Base-by-base conservation (phyloP, 805 yeast genomes). In the Suhomyces canberraensis region DNA sequence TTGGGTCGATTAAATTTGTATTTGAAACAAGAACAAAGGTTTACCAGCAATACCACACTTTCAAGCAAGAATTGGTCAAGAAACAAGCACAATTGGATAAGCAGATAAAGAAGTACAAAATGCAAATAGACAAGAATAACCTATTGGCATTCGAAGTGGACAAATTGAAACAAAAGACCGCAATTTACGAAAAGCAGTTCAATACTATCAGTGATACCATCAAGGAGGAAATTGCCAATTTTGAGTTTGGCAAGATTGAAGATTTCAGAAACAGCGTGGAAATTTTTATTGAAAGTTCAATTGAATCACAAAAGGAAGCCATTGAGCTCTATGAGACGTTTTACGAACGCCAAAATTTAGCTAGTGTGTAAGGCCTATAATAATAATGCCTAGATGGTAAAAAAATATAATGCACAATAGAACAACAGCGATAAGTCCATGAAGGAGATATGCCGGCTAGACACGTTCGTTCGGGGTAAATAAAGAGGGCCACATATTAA, bases 191-290 rank as follows among this genome's bases (percentile, higher is more conserved):
- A 42, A 68, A 68, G 16, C 76, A 73, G 39, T 88, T 82, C 58
- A 78, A 75, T n/a, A 69, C 67, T 14, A 75, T 88, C 25, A 79
- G 84, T 35, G 73, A 69, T 13, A 76, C 74, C 3, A 85, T 91
- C 36, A 83, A 78, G 53, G 56, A 59, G 27, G 96, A 93, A 50
- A 61, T 91, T 18, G 72, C 66, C 13, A 66, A 60, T 24, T 87
- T 90, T 54, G 95, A 88, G 54, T 65, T 69, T 29, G 91, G 84
- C 39, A 84, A 81, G 50, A 74, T 87, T 24, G 79, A 76, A 25
- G 98, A 90, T 50, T 88, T 91, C 61, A 76, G 96, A 54, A 85
- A 85, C 51, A 77, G 89, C 44, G 85, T 91, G 35, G 98, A 93
- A 60, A 82, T 91, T 9, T 90, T 81, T 51, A 75, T 95, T 55